A percentile compares a stretch with the other conserved stretches of the same genome.
Evolutionary conservation across 331 rosid species (phyloP).

Genomic region (Quercus phellos): DNA sequence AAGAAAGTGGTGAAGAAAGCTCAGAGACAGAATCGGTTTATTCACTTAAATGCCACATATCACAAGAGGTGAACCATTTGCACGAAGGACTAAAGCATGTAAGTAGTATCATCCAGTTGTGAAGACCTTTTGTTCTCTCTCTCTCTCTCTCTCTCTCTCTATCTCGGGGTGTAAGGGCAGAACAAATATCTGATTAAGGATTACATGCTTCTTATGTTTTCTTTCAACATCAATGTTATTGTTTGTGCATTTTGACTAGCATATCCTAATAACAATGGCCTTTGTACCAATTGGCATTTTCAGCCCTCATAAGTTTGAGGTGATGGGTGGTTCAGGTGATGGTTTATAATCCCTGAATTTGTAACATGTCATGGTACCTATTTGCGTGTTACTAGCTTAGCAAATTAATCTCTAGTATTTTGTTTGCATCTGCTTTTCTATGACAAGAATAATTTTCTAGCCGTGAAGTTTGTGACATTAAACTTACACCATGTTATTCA

Average conservation of each 20-base stretch:
- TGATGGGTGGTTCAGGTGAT: background rate
- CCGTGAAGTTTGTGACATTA: background rate
- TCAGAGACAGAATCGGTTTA: conserved; percentile 91
- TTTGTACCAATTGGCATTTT: background rate
- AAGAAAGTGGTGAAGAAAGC: conserved; percentile 97
- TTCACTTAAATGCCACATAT: conserved; percentile 98
- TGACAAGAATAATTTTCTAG: background rate
- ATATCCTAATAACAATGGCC: background rate
- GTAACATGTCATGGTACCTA: background rate
- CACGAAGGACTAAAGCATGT: conserved; percentile 97
- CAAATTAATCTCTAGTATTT: background rate
- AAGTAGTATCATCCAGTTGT: conserved; percentile 30
- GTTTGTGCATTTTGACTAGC: background rate
- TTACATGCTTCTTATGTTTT: background rate
- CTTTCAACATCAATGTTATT: background rate
- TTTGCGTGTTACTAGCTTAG: background rate
- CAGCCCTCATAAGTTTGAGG: no score
- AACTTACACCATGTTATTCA: background rate
- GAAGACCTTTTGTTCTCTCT: conserved; percentile 1
- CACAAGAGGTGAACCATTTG: conserved; percentile 97
- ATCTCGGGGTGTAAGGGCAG: background rate
- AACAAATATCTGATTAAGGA: background rate
- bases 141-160: no score
- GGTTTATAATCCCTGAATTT: background rate
- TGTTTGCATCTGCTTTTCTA: background rate